Evolutionary conservation across 805 yeast species (phyloP).

Genomic region (Candida xyloterini): DNA sequence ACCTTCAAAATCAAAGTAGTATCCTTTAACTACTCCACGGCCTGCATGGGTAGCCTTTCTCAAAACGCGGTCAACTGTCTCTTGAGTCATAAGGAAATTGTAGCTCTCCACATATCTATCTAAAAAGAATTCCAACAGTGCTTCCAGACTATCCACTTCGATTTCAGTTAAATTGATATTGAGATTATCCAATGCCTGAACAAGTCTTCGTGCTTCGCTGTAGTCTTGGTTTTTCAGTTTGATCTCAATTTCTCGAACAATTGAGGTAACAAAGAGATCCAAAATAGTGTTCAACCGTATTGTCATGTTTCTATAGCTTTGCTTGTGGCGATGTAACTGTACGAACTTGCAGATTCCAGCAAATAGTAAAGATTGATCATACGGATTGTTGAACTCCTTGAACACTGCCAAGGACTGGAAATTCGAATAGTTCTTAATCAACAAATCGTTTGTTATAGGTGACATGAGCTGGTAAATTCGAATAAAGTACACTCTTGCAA

Average conservation of each 20-base stretch:
- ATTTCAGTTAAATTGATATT: constrained; percentile 29
- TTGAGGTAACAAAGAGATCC: constrained; percentile 70
- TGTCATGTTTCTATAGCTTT: constrained; percentile 26
- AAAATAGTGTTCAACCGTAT: constrained; percentile 48
- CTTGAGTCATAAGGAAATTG: constrained; percentile 24
- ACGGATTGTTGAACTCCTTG: constrained; percentile 30
- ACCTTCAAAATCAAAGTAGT: constrained; percentile 21
- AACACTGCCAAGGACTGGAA: constrained; percentile 31
- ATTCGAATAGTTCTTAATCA: constrained; percentile 33
- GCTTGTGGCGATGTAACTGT: constrained; percentile 20
- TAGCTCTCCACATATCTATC: constrained; percentile 31
- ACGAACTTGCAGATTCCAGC: constrained; percentile 29
- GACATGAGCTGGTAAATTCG: constrained; percentile 26
- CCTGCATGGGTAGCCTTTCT: constrained; percentile 4
- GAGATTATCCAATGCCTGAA: constrained; percentile 26
- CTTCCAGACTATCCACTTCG: constrained; percentile 35
- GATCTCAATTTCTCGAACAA: constrained; percentile 63
- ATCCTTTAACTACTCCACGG: constrained; percentile 32
- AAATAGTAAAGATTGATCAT: constrained; percentile 32
- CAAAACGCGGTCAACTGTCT: constrained; percentile 21
- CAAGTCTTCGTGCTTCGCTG: constrained; percentile 31
- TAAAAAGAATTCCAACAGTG: constrained; percentile 34
- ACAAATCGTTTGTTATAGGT: constrained; percentile 31
- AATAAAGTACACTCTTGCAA: constrained; percentile 27
- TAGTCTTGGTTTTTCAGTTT: constrained; percentile 49